Conservation (phyloP, 257 asterid genomes). For the Scutellaria galericulata region DNA sequence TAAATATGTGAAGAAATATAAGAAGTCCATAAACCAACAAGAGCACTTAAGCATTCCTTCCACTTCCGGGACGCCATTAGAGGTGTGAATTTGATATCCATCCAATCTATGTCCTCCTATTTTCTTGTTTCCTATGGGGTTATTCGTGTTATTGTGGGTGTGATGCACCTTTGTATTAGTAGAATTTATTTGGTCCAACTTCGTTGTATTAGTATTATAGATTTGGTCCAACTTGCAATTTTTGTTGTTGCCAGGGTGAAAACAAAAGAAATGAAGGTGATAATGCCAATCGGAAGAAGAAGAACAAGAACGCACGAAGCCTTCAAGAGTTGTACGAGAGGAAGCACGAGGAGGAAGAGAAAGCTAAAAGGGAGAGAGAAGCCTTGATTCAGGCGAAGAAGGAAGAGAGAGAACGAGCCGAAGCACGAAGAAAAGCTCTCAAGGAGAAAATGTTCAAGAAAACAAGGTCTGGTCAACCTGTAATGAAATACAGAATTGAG, state of each 20-base stretch:
- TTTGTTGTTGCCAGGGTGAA: conserved; percentile 45
- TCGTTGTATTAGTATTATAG: neutral
- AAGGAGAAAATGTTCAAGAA: conserved; percentile 91
- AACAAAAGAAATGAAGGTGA: conserved; percentile 33
- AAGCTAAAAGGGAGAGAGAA: conserved; percentile 67
- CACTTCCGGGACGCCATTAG: conserved; percentile 33
- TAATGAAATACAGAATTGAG: conserved; percentile 94
- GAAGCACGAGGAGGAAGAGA: conserved; percentile 67
- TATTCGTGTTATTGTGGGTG: neutral
- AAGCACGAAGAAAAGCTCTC: conserved; percentile 60
- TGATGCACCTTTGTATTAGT: too few species aligned
- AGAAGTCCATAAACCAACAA: conserved; percentile 57
- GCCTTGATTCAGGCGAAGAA: conserved; percentile 58
- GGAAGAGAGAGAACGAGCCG: conserved; percentile 57
- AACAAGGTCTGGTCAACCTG: conserved; percentile 91
- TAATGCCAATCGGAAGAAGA: conserved; percentile 38
- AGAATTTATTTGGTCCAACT: too few species aligned
- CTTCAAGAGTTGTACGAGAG: conserved; percentile 63
- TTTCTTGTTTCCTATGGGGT: neutral
- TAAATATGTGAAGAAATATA: conserved; percentile 65
- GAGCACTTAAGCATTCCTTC: conserved; percentile 44
- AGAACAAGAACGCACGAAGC: conserved; percentile 42
- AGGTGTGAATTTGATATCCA: conserved; percentile 45
- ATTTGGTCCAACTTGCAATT: neutral
- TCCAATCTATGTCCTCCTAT: neutral